Evolutionary conservation across 176 grass and related monocot species (phyloP).

Genomic region (Rhynchospora pubera): DNA sequence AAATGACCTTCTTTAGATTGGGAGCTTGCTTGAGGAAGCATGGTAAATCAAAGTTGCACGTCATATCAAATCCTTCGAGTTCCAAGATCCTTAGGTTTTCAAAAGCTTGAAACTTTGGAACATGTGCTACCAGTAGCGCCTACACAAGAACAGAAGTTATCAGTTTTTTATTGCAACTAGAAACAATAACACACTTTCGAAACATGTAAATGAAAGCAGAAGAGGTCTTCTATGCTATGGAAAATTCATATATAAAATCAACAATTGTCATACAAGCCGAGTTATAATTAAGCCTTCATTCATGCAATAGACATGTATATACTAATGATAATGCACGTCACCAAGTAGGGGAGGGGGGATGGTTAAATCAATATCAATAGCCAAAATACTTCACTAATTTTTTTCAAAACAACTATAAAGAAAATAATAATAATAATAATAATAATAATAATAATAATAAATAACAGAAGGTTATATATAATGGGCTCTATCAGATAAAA

Average conservation of each 20-base stretch:
- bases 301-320: background rate
- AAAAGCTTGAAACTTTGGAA: background rate
- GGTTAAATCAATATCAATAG: background rate
- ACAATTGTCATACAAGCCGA: background rate
- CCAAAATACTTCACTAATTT: background rate
- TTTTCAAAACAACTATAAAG: background rate
- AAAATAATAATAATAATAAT: no score
- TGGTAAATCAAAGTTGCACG: background rate
- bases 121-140: background rate
- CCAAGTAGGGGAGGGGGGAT: background rate
- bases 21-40: background rate
- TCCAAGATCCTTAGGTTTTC: background rate
- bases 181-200: background rate
- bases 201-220: background rate
- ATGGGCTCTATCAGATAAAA: background rate
- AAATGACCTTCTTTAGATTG: background rate
- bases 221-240: background rate
- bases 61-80: background rate
- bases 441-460: no score
- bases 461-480: background rate
- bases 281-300: background rate
- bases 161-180: background rate
- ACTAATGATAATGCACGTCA: background rate
- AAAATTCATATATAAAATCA: background rate
- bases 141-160: background rate